Conservation (phyloP, 805 yeast species). For the Candida nitratophila region DNA sequence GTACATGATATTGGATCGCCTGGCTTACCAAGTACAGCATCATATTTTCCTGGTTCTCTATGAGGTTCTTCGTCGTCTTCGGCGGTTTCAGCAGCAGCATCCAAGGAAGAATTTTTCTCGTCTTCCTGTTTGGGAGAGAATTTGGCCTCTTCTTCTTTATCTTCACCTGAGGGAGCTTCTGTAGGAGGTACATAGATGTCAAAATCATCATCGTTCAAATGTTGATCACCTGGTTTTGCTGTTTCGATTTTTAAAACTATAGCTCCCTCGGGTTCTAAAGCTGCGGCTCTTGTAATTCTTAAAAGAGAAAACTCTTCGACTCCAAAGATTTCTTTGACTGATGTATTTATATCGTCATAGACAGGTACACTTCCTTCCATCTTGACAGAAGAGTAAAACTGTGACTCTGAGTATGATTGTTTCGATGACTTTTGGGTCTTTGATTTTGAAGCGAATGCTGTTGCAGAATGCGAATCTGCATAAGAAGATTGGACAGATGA, state of each 20-base stretch:
- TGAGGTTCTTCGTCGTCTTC: slow-evolving; percentile 2
- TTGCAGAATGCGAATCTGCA: neutral
- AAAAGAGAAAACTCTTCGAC: slow-evolving; percentile 35
- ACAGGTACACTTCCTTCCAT: slow-evolving; percentile 13
- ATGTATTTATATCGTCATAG: slow-evolving; percentile 34
- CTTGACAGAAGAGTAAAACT: slow-evolving; percentile 6
- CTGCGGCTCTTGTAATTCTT: slow-evolving; percentile 49
- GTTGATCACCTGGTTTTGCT: slow-evolving; percentile 44
- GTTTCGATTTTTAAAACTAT: slow-evolving; percentile 48
- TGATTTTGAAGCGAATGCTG: neutral
- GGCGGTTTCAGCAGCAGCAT: neutral
- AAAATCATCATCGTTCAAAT: slow-evolving; percentile 41
- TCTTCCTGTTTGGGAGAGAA: neutral
- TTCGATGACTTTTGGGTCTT: neutral
- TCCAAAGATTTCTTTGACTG: slow-evolving; percentile 36
- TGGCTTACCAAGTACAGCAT: slow-evolving; percentile 27
- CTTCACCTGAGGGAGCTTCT: neutral
- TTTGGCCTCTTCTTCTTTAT: neutral
- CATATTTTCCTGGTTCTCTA: slow-evolving; percentile 8
- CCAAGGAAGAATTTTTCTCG: too few relatives aligned
- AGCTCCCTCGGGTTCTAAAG: slow-evolving; percentile 44
- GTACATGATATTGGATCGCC: slow-evolving; percentile 40
- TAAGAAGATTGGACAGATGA: neutral
- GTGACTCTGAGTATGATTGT: too few relatives aligned
- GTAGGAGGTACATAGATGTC: slow-evolving; percentile 11